phyloP scores from a whole-genome alignment of 2,329 filamentous ascomycete species.

The Coniochaeta sp. region DNA sequence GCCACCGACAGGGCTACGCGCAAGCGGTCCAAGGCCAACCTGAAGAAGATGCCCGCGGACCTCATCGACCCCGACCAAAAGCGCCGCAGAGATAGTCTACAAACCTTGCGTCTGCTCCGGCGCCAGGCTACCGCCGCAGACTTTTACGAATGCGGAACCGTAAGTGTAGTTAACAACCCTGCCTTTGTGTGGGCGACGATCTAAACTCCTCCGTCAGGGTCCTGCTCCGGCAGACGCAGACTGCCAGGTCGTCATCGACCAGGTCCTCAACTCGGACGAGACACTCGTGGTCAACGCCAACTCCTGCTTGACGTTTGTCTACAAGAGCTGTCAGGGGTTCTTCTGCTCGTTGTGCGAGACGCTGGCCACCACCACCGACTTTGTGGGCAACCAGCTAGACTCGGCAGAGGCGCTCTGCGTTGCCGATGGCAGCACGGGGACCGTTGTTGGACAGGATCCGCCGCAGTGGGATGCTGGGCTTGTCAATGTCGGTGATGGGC shows the following conservation, averaged over 20 bases:
- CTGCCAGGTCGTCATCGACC: conserved; percentile 22
- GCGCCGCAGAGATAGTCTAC: conserved; percentile 9
- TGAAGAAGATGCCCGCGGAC: conserved; percentile 15
- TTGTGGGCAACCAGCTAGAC: conserved; percentile 25
- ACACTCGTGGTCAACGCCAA: conserved; percentile 20
- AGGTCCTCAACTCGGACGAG: conserved; percentile 19
- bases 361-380: conserved; percentile 22
- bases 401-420: conserved; percentile 25
- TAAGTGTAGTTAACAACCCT: conserved; percentile 11
- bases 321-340: conserved; percentile 26
- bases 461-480: conserved; percentile 29
- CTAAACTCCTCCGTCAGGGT: conserved; percentile 12
- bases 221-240: conserved; percentile 19
- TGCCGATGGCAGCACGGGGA: conserved; percentile 21
- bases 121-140: conserved; percentile 15
- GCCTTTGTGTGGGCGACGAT: neutral
- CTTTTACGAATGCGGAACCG: conserved; percentile 26
- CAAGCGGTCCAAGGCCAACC: conserved; percentile 12
- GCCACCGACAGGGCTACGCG: conserved; percentile 12
- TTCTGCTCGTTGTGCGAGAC: conserved; percentile 27
- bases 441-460: conserved; percentile 22
- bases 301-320: conserved; percentile 24
- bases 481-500: conserved; percentile 15
- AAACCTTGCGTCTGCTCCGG: conserved; percentile 11
- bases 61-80: conserved; percentile 8